Base-by-base conservation (phyloP, 2,329 filamentous ascomycete species). In the Cordyceps javanica region DNA sequence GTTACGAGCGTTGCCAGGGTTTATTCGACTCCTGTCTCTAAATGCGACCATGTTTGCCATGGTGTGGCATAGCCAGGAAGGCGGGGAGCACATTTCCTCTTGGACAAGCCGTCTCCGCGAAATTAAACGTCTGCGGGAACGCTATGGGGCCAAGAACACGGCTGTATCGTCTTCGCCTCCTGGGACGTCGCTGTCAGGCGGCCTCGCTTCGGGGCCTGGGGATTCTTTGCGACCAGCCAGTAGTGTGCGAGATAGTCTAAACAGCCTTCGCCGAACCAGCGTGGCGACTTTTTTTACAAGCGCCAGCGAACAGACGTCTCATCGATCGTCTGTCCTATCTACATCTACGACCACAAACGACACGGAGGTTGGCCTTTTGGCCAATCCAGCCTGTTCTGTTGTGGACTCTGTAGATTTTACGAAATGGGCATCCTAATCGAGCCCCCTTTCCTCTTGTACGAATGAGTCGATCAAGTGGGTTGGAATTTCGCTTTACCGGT, bases 1-100 rank as follows among this genome's bases (percentile, higher is more conserved):
- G 16, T 82, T 93, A 32, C 86, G 85, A 63, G 90, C 90, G 13
- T 78, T 99, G 9, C 89, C 92, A 0, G 82, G 86, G 10, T 95
- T 97, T 68, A 89, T 97, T 55, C 86, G 94, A 38, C 85, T 96
- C 48, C 78, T 97, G 19, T 91, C 93, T 1, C 82, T 99, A 61
- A 97, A 97, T 67, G 92, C 94, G 0, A 95, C 90, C 14, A 90
- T 97, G 9, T 97, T 97, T 70, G 91, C 89, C 2, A 82, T 88
- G 45, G 92, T 97, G n/a, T 97, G 93, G 91, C 83, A 84, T 48
- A 86, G 84, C 66, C 81, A 86, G 48, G 83, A 88, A 62, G 88
- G 87, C 6, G 88, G 88, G 58, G 91, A 96, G 69, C 87, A 96
- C 67, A 81, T 94, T 30, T 94, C 91, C 11, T 90, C 90, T 9